Evolutionary conservation across 768 basidiomycete species (phyloP), one percentile per base, ranked within the genome.

Genomic region (Xanthoconium purpureum): DNA sequence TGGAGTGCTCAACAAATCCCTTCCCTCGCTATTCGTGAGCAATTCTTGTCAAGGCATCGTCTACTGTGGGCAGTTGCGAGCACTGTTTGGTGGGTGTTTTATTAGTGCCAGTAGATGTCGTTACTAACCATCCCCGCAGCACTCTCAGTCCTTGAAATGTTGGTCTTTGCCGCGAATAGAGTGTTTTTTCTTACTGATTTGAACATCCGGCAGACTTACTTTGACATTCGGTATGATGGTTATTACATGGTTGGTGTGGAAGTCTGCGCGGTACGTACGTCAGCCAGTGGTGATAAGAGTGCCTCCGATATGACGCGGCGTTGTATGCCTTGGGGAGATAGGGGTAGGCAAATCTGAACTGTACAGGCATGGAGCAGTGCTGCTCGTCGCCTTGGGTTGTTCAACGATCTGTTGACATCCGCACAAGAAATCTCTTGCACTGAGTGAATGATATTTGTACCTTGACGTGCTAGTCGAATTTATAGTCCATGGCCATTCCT

Each of bases 41-140:
- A 70, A 68, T 33, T 70, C 67, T 17, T 86, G 85, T 62, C 49
- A 62, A 15, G 72, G 63, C 10, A 56, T 70, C 13, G 76, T 80
- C 28, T 84, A 85, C 66, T 87, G 85, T 57, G 71, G 71, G 33
- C 85, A 87, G 56, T 74, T 86, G 52, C 78, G 78, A 38, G 71
- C 77, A 6, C 63, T 85, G 9, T 84, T 82, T 50, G 81, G 83
- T 83, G 51, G 55, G 54, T 20, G n/a, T 30, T n/a, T 50, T 14
- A 6, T 28, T 30, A 0, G 29, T 36, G 15, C n/a, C 15, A 18
- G 20, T 6, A 10, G 33, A 29, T 12, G 15, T 15, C 14, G 13
- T 32, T 30, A 5, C 50, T 64, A 45, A 67, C 42, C 33, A 56
- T 60, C 15, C 46, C n/a, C 38, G 7, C 50, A 81, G 78, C 67